These are phyloP conservation scores for Inonotus obliquus DNA, from an alignment of 1,284 basidiomycete genomes.

Conservation along the genomic window DNA sequence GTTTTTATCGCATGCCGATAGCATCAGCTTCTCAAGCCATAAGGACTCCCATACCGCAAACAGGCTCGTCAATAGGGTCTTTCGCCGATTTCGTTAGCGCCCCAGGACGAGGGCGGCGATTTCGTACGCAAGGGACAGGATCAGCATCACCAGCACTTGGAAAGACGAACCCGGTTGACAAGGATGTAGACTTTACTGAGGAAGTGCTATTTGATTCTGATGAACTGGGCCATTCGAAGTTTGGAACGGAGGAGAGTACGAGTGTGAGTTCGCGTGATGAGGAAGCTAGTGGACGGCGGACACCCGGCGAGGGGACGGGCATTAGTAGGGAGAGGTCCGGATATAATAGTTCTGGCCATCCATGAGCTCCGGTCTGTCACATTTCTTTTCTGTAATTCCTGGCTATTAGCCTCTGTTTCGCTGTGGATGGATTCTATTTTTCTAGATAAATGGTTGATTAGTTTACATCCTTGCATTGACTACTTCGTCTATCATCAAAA, in stretches of 20 bases:
- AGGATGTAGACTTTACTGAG: constrained; percentile 19
- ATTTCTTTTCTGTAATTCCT: not conserved
- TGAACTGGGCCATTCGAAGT: constrained; percentile 18
- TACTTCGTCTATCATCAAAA: not conserved
- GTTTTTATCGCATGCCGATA: constrained; percentile 60
- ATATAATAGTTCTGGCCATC: constrained; percentile 10
- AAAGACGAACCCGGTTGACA: constrained; percentile 7
- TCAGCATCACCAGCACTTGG: not conserved
- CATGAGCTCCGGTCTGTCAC: not conserved
- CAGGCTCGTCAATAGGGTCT: constrained; percentile 36
- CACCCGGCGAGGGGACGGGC: not conserved
- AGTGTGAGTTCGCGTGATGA: constrained; percentile 22
- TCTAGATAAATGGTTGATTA: not conserved
- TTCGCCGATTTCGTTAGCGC: constrained; percentile 58
- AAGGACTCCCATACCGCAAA: constrained; percentile 24
- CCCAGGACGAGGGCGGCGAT: constrained; percentile 29
- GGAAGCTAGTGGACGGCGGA: constrained; percentile 11
- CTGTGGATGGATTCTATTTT: not conserved
- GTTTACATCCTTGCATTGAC: not conserved
- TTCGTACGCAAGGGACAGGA: constrained; percentile 2
- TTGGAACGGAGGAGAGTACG: constrained; percentile 19
- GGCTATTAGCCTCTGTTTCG: not conserved
- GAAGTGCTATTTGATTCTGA: constrained; percentile 23
- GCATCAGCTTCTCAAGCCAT: constrained; percentile 32
- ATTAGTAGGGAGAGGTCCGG: constrained; percentile 13